Base-by-base conservation (phyloP, 192 early-diverging fungal species). In the Kappamyces sp. region DNA sequence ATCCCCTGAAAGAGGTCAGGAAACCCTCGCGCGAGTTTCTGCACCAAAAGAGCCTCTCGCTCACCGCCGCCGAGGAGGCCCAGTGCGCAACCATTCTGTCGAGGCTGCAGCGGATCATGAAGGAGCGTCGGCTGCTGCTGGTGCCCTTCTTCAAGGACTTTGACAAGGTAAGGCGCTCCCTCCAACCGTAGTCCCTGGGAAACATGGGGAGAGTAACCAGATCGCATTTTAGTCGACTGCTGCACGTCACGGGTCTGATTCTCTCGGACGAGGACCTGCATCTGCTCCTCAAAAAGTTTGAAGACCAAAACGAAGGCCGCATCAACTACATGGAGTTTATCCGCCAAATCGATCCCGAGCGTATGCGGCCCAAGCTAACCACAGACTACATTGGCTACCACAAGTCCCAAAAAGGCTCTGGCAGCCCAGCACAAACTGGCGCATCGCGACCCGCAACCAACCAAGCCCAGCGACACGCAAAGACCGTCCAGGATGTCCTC, bases 321-420 rank as follows among this genome's bases (percentile, higher is more conserved):
- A 64, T 82, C 60, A 74, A 77, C 49, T 82, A 82, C 52, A 63
- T 65, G 54, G 72, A 74, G 45, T 80, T 82, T 46, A 59, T 82
- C n/a, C 43, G 57, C 9, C 63, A 63, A 0, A 67, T 81, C 40
- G 74, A 81, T 43, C 74, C 69, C 12, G 69, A 74, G 50, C 76
- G 74, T 78, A 60, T 69, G 66, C 9, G 11, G 14, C 5, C 15
- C 41, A 38, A 8, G 9, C 37, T 39, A 6, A 41, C 46, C 35
- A 32, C 50, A 46, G 49, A 8, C 41, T 58, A 51, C 51, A 53
- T 36, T 14, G 14, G 2, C 12, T 39, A 60, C 43, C 4, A 29
- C 41, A 58, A 58, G 8, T 3, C 5, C 12, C 5, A n/a, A 50
- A 5, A 11, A 29, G 29, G 33, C 49, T 50, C 49, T 50, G 6